These are phyloP conservation scores for Bromus sterilis DNA, from an alignment of 176 grass and related monocot species.

Conservation along the genomic window DNA sequence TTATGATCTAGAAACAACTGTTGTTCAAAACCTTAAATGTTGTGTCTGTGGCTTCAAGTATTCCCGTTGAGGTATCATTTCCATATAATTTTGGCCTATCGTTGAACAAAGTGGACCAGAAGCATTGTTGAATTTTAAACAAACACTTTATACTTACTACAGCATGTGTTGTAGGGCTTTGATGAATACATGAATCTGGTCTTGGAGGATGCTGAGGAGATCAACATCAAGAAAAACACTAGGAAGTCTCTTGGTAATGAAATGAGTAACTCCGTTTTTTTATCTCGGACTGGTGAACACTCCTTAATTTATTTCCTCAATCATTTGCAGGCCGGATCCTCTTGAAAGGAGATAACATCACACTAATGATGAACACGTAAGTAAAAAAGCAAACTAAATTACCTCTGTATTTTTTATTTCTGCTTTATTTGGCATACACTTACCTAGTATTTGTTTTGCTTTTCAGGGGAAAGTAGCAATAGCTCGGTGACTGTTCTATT, in stretches of 20 bases:
- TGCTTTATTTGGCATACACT: background rate
- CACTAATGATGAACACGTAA: constrained; percentile 83
- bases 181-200: constrained; percentile 92
- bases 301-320: background rate
- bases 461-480: constrained; percentile 23
- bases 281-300: background rate
- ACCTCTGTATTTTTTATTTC: background rate
- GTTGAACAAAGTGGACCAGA: background rate
- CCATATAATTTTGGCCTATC: background rate
- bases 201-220: constrained; percentile 75
- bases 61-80: background rate
- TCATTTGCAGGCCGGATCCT: constrained; percentile 54
- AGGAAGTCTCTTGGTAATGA: constrained; percentile 55
- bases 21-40: background rate
- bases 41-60: background rate
- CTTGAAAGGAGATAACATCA: constrained; percentile 84
- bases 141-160: background rate
- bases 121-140: background rate
- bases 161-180: constrained; percentile 48
- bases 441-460: constrained; percentile 4
- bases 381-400: background rate
- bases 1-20: background rate
- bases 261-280: background rate
- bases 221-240: constrained; percentile 76
- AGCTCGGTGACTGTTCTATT: background rate